Evolutionary conservation across 768 basidiomycete species (phyloP), one percentile per base, ranked within the genome.

Genomic region (Tylopilus cervinicoccineus): DNA sequence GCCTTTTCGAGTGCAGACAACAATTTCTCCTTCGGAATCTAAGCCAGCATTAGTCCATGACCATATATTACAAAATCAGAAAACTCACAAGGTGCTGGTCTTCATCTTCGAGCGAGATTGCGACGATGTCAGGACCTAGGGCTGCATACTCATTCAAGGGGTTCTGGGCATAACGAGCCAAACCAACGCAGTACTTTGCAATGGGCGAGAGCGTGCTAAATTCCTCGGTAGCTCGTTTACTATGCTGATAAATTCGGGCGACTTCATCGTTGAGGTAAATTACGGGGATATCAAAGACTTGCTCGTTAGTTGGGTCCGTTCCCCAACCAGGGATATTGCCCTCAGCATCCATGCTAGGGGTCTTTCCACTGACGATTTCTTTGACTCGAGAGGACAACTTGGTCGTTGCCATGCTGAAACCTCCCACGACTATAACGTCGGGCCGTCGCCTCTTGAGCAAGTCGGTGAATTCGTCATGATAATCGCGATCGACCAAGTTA

Each of bases 111-210:
- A 93, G 88, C 0, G 84, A 79, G 47, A 98, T 81, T 6, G 91
- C 84, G 2, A 81, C 72, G 42, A 98, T 83, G 66, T 96, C 92
- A 11, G 77, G 53, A 3, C 94, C 95, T 32, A 98, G 72, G 2
- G 94, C 91, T 16, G 90, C 88, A 63, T 89, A 94, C 65, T 98
- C 96, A 61, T 91, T 95, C 57, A 98, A 68, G 2, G 96, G 96
- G 61, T 84, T 95, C 69, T 98, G 96, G 6, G 81, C 76, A 60
- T 93, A 98, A 48, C 96, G 83, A 32, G 93, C 94, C 55, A 99
- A 72, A 44, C 92, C 96, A 40, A 98, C 77, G 60, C 95, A 97
- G 62, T 97, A 99, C 66, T 90, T 88, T 28, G 85, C 87, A 38
- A 85, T 83, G 5, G 80, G 71, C 0, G 90, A 80, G 36, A 95